Evolutionary conservation across 139 green algal genomes (phyloP).

Genomic region (Zygnema cylindricum): DNA sequence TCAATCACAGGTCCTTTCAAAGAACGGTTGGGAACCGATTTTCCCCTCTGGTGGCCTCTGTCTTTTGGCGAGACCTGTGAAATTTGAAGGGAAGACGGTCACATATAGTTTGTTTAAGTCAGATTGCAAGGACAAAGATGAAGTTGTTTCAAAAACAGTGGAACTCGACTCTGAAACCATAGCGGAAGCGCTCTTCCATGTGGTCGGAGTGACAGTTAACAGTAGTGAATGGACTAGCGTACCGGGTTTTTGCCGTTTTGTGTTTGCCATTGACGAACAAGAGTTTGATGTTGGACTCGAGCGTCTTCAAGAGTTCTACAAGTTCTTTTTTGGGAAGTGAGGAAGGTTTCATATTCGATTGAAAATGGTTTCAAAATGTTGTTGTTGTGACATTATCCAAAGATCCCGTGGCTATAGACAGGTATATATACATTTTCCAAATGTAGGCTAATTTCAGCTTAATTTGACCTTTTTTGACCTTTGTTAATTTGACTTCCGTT

Average conservation of each 20-base stretch:
- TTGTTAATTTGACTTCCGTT: no score
- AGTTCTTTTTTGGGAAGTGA: neutral
- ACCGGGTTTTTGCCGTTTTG: conserved; percentile 41
- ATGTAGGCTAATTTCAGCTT: no score
- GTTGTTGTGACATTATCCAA: no score
- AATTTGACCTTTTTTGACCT: no score
- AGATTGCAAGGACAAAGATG: neutral
- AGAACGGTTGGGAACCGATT: conserved; percentile 41
- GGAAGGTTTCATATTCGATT: no score
- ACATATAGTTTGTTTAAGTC: neutral
- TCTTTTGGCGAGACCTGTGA: conserved; percentile 20
- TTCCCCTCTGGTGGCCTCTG: conserved; percentile 35
- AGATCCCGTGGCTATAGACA: no score
- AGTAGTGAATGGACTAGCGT: conserved; percentile 39
- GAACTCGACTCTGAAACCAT: conserved; percentile 21
- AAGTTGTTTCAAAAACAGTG: neutral
- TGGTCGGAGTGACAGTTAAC: conserved; percentile 33
- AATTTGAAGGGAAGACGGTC: conserved; percentile 25
- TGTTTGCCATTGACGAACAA: conserved; percentile 10
- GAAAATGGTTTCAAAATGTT: no score
- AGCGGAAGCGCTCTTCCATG: conserved; percentile 5
- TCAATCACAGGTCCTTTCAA: conserved; percentile 3
- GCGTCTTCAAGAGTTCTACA: neutral
- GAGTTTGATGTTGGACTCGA: conserved; percentile 1
- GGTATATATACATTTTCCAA: no score